Percentiles rank a stretch among this genome's conserved stretches.
These are phyloP conservation scores for Chlamydomonas incerta DNA, from an alignment of 139 green algal genomes.

Conservation along the genomic window DNA sequence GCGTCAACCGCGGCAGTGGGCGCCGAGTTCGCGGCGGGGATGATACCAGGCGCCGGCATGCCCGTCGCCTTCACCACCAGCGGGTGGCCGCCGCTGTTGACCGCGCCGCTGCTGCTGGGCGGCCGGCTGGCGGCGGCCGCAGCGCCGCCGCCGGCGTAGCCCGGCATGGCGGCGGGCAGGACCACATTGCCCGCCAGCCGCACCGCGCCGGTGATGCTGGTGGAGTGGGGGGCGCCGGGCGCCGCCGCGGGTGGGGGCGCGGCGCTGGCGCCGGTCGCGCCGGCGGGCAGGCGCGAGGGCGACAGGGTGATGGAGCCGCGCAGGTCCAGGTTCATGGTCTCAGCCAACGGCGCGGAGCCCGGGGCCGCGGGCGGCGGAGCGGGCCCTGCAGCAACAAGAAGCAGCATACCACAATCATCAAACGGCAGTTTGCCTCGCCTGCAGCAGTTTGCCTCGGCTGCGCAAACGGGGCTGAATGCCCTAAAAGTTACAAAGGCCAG, in stretches of 20 bases:
- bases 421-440: too few relatives aligned
- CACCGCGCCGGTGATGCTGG: background rate
- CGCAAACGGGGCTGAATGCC: too few relatives aligned
- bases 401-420: background rate
- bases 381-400: background rate
- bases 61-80: background rate
- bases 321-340: slow-evolving; percentile 12
- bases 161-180: background rate
- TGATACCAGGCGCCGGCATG: background rate
- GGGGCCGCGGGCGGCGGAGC: background rate
- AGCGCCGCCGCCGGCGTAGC: too few relatives aligned
- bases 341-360: background rate
- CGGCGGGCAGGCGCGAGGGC: background rate
- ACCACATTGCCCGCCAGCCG: background rate
- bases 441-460: background rate
- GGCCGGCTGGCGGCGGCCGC: background rate
- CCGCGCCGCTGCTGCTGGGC: background rate
- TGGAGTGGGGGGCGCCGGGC: background rate
- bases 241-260: too few relatives aligned
- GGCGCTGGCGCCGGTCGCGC: background rate
- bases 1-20: too few relatives aligned
- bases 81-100: background rate
- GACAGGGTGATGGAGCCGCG: slow-evolving; percentile 41
- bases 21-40: background rate
- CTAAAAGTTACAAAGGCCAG: background rate